Base-by-base conservation (phyloP, 169 alveolate species). In the Eimeria sp. region DNA sequence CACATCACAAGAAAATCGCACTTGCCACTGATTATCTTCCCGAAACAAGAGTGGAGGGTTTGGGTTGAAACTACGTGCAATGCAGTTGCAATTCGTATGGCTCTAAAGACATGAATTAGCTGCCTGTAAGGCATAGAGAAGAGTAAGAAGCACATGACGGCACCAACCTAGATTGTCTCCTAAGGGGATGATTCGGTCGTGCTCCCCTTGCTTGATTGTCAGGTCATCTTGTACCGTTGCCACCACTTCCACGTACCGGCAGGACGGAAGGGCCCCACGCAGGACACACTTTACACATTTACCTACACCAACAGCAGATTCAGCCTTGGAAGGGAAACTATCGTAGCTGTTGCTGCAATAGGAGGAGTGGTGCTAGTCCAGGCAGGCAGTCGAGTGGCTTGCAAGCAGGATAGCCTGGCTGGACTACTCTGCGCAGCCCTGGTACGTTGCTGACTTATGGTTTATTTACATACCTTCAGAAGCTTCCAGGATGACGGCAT, bases 171-270 rank as follows among this genome's bases (percentile, higher is more conserved):
- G 18, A 43, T 85, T 62, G 91, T 85, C 91, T 40, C 91, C 91
- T 33, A 85, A 54, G 20, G 91, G 91, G 62, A 85, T 58, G 62
- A 62, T 85, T 37, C 62, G 91, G 46, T 85, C 91, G 76, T 58
- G 64, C 27, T 85, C 91, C 8, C 52, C 91, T 33, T 85, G 91
- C 30, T 60, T 85, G 62, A 85, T 62, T 40, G 80, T 85, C 37
- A 85, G 91, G 80, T 85, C 91, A 14, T 85, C 91, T 49, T 85
- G 91, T 43, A 85, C 91, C 33, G 91, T 85, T 43, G 91, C 91
- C 80, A 85, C 78, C 54, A 85, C 91, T 62, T 85, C 91, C 25
- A 85, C 91, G 27, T 85, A 85, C 62, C 91, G 91, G 64, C 91
- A 85, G 16, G 91, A 43, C 43, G 91, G 91, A 40, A 78, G 91